Base-by-base conservation (phyloP, 2,329 filamentous ascomycete genomes). In the Cercospora janseana region DNA sequence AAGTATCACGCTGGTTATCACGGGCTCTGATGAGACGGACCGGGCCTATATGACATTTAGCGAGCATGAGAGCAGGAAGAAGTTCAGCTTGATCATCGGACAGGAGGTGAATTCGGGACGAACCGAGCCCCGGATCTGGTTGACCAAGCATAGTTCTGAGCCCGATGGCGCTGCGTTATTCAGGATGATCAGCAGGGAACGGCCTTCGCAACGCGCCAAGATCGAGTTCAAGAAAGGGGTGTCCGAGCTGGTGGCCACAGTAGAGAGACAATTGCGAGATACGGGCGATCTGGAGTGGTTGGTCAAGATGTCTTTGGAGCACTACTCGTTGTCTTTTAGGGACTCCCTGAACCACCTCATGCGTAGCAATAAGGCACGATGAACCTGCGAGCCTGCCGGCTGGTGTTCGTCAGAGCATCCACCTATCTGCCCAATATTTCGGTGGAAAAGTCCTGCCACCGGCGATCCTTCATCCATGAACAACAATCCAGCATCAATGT, bases 201-300 rank as follows among this genome's bases (percentile, higher is more conserved):
- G 37, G 6, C 38, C 47, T 2, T 45, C 42, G 24, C 34, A 48
- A 16, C 23, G n/a, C 10, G 52, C 47, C 4, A 45, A 26, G 5
- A 50, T 57, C 4, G 55, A 57, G 6, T 57, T 59, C 12, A 55
- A 57, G 45, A 57, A 54, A 20, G 52, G 52, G 3, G 13, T 49
- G 15, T 46, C 46, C 6, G 57, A 55, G 15, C 28, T 59, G 2
- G 31, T 51, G 6, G 55, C 52, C 2, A 41, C 46, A 15, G 54
- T 57, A 6, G 50, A 57, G 27, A 18, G 48, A 16, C 42, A 32
- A 9, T 13, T 53, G 6, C 42, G 29, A 4, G 6, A 20, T 1
- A 55, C 28, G 20, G 55, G 49, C 34, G 52, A 57, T 8, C 31
- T 51, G 8, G 57, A 57, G 16, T 59, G 55, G 48, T 38, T 37